Conservation (phyloP, 352 stramenopile species). For the Thalassiosira mediterranea region DNA sequence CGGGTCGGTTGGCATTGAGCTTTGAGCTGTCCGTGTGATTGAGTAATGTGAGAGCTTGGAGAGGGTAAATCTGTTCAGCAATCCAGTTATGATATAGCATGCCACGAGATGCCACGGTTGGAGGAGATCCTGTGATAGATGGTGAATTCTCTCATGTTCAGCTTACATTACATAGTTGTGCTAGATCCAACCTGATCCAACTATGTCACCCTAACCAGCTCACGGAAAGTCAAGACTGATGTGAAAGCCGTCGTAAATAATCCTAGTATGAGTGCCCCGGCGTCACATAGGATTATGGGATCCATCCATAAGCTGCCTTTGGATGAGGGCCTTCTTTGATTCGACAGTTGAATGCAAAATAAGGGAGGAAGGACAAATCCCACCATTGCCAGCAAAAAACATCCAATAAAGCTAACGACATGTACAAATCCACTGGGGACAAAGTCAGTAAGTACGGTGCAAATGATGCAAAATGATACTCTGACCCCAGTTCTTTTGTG, state of each 20-base stretch:
- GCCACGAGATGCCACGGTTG: too few relatives aligned
- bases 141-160: too few relatives aligned
- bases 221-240: constrained; percentile 27
- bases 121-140: too few relatives aligned
- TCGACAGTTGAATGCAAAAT: constrained; percentile 37
- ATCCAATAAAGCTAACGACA: constrained; percentile 73
- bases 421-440: constrained; percentile 73
- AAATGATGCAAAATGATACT: constrained; percentile 27
- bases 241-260: constrained; percentile 34
- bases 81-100: too few relatives aligned
- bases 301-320: constrained; percentile 1
- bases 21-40: too few relatives aligned
- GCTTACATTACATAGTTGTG: too few relatives aligned
- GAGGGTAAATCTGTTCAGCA: too few relatives aligned
- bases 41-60: too few relatives aligned
- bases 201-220: too few relatives aligned
- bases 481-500: constrained; percentile 25
- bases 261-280: constrained; percentile 19
- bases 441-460: constrained; percentile 46
- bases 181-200: too few relatives aligned
- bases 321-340: constrained; percentile 1
- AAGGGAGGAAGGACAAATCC: constrained; percentile 71
- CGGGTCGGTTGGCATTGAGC: too few relatives aligned
- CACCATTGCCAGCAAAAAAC: constrained; percentile 67
- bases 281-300: constrained; percentile 18